Conservation (phyloP, 192 early-diverging fungal species). For the Coemansia sp. region DNA sequence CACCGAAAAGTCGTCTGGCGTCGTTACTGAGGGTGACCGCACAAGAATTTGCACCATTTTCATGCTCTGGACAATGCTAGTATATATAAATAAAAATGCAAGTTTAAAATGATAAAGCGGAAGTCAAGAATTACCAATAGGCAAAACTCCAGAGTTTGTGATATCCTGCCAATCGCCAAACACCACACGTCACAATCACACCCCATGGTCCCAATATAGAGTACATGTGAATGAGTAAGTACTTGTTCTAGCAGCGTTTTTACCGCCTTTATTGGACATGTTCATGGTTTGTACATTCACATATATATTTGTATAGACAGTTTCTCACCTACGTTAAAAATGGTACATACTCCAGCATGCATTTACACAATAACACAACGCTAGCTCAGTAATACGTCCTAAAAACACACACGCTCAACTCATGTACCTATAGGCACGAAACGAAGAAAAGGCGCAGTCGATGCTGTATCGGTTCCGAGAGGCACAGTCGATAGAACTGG, state of each 20-base stretch:
- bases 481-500: conserved; percentile 84
- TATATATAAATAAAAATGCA: neutral
- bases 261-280: neutral
- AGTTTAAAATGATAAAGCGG: neutral
- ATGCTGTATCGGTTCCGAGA: conserved; percentile 98
- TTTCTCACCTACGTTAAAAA: neutral
- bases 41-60: conserved; percentile 27
- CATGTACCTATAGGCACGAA: conserved; percentile 71
- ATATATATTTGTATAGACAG: neutral
- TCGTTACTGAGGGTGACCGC: conserved; percentile 45
- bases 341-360: neutral
- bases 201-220: neutral
- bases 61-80: neutral
- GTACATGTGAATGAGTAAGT: neutral
- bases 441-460: conserved; percentile 98
- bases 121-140: too few species aligned
- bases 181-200: neutral
- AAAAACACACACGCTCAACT: neutral
- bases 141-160: neutral
- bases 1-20: conserved; percentile 39
- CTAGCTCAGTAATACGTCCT: neutral
- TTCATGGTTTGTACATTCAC: neutral
- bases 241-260: neutral
- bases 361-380: neutral
- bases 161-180: neutral